Evolutionary conservation across 176 grass and related monocot genomes (phyloP).

Genomic region (Alopecurus myosuroides): DNA sequence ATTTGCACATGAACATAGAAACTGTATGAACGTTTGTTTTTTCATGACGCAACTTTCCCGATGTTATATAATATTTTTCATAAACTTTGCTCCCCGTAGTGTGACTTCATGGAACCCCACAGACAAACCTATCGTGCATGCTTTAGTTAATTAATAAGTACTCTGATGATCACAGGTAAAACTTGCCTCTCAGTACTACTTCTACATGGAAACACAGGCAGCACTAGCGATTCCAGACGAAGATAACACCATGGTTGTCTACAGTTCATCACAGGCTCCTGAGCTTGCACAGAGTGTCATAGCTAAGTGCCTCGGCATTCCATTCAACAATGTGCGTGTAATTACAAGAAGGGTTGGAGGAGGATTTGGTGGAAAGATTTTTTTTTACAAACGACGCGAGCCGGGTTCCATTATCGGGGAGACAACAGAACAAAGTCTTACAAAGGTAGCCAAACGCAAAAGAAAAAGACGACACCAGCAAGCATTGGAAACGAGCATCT

Average conservation of each 20-base stretch:
- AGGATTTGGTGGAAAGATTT: constrained; percentile 67
- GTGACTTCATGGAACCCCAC: background rate
- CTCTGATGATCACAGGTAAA: constrained; percentile 48
- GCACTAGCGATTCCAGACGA: constrained; percentile 62
- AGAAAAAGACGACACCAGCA: no score
- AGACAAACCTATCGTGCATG: background rate
- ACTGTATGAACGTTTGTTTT: no score
- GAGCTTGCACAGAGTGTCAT: constrained; percentile 42
- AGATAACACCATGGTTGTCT: constrained; percentile 55
- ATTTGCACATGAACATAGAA: background rate
- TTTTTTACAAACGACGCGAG: no score
- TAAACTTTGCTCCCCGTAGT: no score
- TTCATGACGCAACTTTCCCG: no score
- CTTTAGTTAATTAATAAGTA: background rate
- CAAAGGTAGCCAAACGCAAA: no score
- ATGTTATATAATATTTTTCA: no score
- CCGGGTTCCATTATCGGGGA: no score
- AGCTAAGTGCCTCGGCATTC: constrained; percentile 63
- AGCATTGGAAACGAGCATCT: no score
- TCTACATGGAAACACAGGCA: constrained; percentile 83
- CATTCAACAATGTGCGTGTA: constrained; percentile 54
- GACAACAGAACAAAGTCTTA: no score
- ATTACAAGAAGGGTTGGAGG: constrained; percentile 83
- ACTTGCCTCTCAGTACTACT: constrained; percentile 56
- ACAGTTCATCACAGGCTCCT: constrained; percentile 52